Percentiles rank a stretch among this genome's conserved stretches.
Conservation (phyloP, 768 basidiomycete species). For the Rhizopogon vulgaris region DNA sequence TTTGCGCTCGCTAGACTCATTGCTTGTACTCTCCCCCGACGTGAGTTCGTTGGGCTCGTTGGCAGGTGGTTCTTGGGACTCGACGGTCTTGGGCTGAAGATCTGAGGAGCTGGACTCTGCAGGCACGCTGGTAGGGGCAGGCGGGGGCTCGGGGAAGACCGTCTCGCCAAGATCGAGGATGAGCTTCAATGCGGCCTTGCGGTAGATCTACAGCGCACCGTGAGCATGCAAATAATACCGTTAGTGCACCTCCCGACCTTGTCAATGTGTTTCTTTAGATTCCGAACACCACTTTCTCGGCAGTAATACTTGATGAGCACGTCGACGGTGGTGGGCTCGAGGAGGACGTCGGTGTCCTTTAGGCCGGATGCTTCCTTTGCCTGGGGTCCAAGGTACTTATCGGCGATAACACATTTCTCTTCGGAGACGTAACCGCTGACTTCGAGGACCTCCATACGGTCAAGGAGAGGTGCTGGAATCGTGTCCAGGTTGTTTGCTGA, state of each 20-base stretch:
- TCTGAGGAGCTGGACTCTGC: constrained; percentile 6
- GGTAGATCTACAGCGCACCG: constrained; percentile 66
- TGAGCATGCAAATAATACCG: not conserved
- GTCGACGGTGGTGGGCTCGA: constrained; percentile 76
- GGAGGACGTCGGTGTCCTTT: constrained; percentile 72
- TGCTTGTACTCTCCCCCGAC: constrained; percentile 10
- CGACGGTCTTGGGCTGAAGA: constrained; percentile 33
- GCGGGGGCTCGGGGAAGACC: constrained; percentile 64
- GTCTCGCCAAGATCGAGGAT: constrained; percentile 88
- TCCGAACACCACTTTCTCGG: constrained; percentile 93
- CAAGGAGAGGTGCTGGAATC: constrained; percentile 88
- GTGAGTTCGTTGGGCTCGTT: constrained; percentile 28
- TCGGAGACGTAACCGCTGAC: constrained; percentile 93
- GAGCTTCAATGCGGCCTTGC: constrained; percentile 90
- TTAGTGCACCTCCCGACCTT: constrained; percentile 49
- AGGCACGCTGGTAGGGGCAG: constrained; percentile 12
- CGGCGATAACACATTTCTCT: constrained; percentile 86
- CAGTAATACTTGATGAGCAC: constrained; percentile 94
- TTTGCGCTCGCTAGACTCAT: constrained; percentile 33
- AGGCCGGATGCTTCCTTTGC: constrained; percentile 89
- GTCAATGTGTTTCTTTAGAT: constrained; percentile 97
- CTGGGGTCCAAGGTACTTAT: constrained; percentile 85
- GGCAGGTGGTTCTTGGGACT: constrained; percentile 43
- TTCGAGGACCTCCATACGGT: constrained; percentile 95
- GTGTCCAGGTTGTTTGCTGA: constrained; percentile 88